phyloP scores from a whole-genome alignment of 148 eudicot species.

The Fagopyrum homotropicum region DNA sequence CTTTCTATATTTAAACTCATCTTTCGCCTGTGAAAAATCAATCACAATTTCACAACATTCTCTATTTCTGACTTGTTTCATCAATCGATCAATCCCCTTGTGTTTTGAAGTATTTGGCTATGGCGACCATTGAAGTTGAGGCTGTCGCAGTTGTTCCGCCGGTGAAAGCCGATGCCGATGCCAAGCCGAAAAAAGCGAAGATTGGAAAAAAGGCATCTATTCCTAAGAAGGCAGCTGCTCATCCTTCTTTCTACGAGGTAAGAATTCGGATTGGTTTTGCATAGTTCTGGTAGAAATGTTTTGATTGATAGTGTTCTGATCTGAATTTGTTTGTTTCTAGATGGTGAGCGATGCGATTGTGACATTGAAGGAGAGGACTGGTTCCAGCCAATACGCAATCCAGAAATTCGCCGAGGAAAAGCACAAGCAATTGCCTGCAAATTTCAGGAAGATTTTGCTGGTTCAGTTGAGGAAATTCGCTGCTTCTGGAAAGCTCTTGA shows the following conservation, averaged over 20 bases:
- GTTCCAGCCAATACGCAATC: slow-evolving; percentile 15
- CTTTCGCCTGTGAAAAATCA: neutral
- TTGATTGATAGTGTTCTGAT: neutral
- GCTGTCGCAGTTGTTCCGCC: neutral
- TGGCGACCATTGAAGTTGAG: neutral
- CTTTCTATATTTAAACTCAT: slow-evolving; percentile 16
- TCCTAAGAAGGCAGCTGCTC: slow-evolving; percentile 17
- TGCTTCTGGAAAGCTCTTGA: slow-evolving; percentile 10
- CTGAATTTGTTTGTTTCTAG: slow-evolving; percentile 11
- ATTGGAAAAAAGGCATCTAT: neutral
- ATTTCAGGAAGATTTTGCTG: slow-evolving; percentile 12
- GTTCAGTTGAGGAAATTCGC: slow-evolving; percentile 5
- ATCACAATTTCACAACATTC: too few species aligned
- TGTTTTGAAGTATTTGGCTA: neutral
- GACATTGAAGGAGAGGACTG: slow-evolving; percentile 8
- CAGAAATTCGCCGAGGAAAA: slow-evolving; percentile 10
- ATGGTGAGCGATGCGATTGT: slow-evolving; percentile 33
- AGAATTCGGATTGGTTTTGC: neutral
- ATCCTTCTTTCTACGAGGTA: slow-evolving; percentile 33
- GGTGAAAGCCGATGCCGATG: neutral
- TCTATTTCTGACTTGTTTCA: neutral
- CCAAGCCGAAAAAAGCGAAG: neutral
- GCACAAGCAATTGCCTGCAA: slow-evolving; percentile 6
- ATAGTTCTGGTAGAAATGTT: neutral
- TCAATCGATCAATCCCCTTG: neutral